Conservation (phyloP, 2,329 filamentous ascomycete genomes). For the Epichloe glyceriae region DNA sequence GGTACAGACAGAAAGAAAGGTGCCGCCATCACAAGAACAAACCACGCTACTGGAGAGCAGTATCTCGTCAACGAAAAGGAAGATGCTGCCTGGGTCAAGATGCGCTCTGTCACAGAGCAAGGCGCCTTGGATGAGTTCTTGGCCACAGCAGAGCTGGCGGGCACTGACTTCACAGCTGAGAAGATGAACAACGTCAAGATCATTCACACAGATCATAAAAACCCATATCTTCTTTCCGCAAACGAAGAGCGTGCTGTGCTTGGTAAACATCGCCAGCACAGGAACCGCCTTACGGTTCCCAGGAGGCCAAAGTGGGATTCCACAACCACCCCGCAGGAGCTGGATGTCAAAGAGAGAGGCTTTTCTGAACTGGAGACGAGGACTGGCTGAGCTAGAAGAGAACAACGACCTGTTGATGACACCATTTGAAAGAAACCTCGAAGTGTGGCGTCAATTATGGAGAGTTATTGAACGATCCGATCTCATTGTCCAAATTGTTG, state of each 20-base stretch:
- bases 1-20: slow-evolving; percentile 66
- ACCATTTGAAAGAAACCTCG: slow-evolving; percentile 90
- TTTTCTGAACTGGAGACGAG: slow-evolving; percentile 78
- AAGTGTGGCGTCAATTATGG: slow-evolving; percentile 97
- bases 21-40: slow-evolving; percentile 48
- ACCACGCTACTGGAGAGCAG: slow-evolving; percentile 70
- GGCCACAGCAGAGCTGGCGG: slow-evolving; percentile 89
- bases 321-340: slow-evolving; percentile 66
- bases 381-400: slow-evolving; percentile 84
- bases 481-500: slow-evolving; percentile 93
- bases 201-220: slow-evolving; percentile 91
- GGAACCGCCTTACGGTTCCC: slow-evolving; percentile 70
- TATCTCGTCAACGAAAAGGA: slow-evolving; percentile 86
- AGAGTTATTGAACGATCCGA: slow-evolving; percentile 95
- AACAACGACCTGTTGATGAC: slow-evolving; percentile 93
- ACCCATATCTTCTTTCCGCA: slow-evolving; percentile 80
- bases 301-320: slow-evolving; percentile 81
- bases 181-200: slow-evolving; percentile 99
- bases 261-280: slow-evolving; percentile 74
- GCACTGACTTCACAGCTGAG: slow-evolving; percentile 95
- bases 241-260: slow-evolving; percentile 68
- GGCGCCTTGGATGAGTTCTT: slow-evolving; percentile 93
- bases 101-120: slow-evolving; percentile 97
- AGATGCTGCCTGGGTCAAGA: slow-evolving; percentile 95
- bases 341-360: slow-evolving; percentile 69